Conservation (phyloP, 1,284 basidiomycete genomes). For the Ustilago xerochloae region DNA sequence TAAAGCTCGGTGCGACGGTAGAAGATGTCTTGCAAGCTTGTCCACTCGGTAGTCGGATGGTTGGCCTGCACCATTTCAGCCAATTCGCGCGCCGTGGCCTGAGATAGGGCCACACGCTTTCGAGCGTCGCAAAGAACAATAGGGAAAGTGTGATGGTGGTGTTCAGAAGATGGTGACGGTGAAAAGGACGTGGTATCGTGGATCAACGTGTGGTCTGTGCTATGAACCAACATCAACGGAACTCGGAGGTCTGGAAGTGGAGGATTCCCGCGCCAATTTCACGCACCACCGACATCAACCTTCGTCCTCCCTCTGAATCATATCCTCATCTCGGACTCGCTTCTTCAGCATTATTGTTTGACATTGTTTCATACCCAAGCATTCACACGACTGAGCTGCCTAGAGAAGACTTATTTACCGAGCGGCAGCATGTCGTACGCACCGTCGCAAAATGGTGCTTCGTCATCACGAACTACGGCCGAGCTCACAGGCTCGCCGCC, state of each 20-base stretch:
- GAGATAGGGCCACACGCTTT: too few relatives aligned
- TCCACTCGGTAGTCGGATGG: conserved; percentile 61
- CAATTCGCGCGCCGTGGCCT: not conserved
- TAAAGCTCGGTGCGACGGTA: conserved; percentile 82
- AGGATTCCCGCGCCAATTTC: not conserved
- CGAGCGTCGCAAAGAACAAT: too few relatives aligned
- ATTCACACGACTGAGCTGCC: not conserved
- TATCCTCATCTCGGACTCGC: not conserved
- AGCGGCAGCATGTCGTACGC: conserved; percentile 18
- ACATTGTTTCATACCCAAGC: too few relatives aligned
- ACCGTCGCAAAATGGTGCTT: conserved; percentile 10
- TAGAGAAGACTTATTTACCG: not conserved
- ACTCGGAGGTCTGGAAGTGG: not conserved
- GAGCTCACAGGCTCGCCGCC: conserved; percentile 2
- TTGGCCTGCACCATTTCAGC: conserved; percentile 32
- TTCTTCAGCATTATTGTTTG: too few relatives aligned
- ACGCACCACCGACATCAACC: not conserved
- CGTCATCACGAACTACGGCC: conserved; percentile 15
- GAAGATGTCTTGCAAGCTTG: conserved; percentile 64
- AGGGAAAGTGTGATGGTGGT: too few relatives aligned
- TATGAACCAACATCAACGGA: not conserved
- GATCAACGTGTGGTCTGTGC: conserved; percentile 17
- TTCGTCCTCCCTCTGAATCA: not conserved
- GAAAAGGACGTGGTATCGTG: not conserved
- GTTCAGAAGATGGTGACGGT: not conserved